Evolutionary conservation across 1,284 basidiomycete species (phyloP).

Genomic region (Microbotryum lychnidis-dioicae): DNA sequence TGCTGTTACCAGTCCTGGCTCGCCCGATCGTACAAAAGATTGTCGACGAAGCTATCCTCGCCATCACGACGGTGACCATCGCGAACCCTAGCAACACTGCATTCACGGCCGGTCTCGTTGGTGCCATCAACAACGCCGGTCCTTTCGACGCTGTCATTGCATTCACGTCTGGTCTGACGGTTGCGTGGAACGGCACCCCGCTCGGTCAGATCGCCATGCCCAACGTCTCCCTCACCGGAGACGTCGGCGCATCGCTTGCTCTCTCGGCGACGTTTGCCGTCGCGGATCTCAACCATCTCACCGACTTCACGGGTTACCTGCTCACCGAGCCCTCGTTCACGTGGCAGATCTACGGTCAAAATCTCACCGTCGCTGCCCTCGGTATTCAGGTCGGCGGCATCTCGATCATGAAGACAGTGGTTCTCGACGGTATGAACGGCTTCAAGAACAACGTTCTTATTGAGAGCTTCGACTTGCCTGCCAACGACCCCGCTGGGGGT

Average conservation of each 20-base stretch:
- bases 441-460: conserved; percentile 58
- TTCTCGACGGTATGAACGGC: conserved; percentile 63
- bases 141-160: conserved; percentile 66
- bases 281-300: conserved; percentile 53
- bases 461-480: conserved; percentile 62
- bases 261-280: conserved; percentile 55
- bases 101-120: conserved; percentile 41
- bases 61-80: conserved; percentile 55
- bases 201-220: conserved; percentile 60
- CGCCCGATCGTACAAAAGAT: conserved; percentile 72
- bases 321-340: conserved; percentile 61
- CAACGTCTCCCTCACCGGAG: conserved; percentile 45
- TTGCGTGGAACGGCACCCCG: conserved; percentile 55
- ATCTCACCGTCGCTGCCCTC: conserved; percentile 50
- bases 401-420: conserved; percentile 50
- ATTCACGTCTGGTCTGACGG: conserved; percentile 56
- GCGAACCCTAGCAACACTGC: conserved; percentile 43
- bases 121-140: conserved; percentile 62
- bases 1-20: conserved; percentile 63
- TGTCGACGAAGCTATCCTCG: conserved; percentile 53
- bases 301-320: conserved; percentile 58
- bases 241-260: conserved; percentile 57
- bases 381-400: conserved; percentile 35
- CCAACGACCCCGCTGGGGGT: conserved; percentile 65
- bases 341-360: conserved; percentile 63